phyloP scores from a whole-genome alignment of 148 eudicot genomes.

The Fallopia convolvulus region DNA sequence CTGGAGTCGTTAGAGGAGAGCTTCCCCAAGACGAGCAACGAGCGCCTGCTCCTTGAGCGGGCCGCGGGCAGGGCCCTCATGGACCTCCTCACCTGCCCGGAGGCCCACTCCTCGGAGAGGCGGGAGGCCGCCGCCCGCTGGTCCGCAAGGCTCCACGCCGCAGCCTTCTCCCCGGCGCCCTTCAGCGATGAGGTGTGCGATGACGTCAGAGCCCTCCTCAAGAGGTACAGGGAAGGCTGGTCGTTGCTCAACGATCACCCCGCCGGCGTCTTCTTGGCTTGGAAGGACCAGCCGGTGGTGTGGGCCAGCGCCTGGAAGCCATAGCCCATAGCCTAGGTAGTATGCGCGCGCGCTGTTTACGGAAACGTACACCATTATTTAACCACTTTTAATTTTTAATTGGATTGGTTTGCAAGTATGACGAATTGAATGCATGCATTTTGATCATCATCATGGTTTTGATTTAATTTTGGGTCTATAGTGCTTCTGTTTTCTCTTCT shows the following conservation, averaged over 20 bases:
- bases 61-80: conserved; percentile 77
- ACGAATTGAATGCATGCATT: not conserved
- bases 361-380: not conserved
- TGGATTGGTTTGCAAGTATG: not conserved
- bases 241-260: conserved; percentile 32
- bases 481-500: not conserved
- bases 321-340: too few relatives aligned
- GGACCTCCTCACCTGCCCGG: conserved; percentile 65
- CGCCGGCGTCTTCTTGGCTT: conserved; percentile 73
- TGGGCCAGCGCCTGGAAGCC: conserved; percentile 97
- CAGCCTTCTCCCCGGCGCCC: conserved; percentile 42
- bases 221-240: conserved; percentile 97
- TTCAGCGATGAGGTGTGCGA: conserved; percentile 85
- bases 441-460: conserved; percentile 3
- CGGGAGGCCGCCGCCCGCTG: conserved; percentile 66
- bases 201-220: conserved; percentile 73
- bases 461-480: not conserved
- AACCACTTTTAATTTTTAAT: not conserved
- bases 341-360: too few relatives aligned
- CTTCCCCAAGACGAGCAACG: conserved; percentile 73
- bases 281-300: conserved; percentile 94
- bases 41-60: conserved; percentile 75
- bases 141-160: conserved; percentile 49
- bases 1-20: conserved; percentile 73
- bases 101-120: conserved; percentile 58